Conservation (phyloP, 2,329 filamentous ascomycete genomes). For the Hysterium pulicare region DNA sequence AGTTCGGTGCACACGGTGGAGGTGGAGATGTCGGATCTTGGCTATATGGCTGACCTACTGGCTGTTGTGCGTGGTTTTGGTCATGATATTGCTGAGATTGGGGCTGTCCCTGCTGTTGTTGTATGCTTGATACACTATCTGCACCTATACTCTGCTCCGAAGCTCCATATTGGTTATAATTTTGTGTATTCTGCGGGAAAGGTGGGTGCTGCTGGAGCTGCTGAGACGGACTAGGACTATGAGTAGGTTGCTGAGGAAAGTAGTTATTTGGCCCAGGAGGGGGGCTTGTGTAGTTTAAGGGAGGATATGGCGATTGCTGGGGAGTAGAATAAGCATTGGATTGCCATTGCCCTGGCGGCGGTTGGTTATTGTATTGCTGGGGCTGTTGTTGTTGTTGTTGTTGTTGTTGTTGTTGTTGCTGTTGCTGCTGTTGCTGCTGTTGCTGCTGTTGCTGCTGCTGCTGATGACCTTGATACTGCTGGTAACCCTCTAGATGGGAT, state of each 20-base stretch:
- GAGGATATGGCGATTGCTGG: slow-evolving; percentile 26
- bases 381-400: slow-evolving; percentile 17
- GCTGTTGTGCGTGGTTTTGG: slow-evolving; percentile 1
- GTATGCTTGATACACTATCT: neutral
- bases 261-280: slow-evolving; percentile 24
- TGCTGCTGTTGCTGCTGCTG: slow-evolving; percentile 20
- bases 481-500: slow-evolving; percentile 28
- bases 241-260: slow-evolving; percentile 14
- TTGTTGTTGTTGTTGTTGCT: slow-evolving; percentile 14
- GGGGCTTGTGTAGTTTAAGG: slow-evolving; percentile 17
- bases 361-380: slow-evolving; percentile 4
- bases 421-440: slow-evolving; percentile 25
- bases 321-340: slow-evolving; percentile 13
- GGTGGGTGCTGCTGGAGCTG: neutral
- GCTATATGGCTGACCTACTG: too few relatives aligned
- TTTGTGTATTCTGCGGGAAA: neutral
- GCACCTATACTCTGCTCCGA: neutral
- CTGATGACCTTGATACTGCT: slow-evolving; percentile 29
- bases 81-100: neutral
- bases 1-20: neutral
- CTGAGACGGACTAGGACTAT: slow-evolving; percentile 3
- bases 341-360: neutral
- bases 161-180: slow-evolving; percentile 1
- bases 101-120: slow-evolving; percentile 1
- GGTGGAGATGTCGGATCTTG: slow-evolving; percentile 3